These are phyloP conservation scores for Leptographium flavum DNA, from an alignment of 2,329 filamentous ascomycete species.

Conservation along the genomic window DNA sequence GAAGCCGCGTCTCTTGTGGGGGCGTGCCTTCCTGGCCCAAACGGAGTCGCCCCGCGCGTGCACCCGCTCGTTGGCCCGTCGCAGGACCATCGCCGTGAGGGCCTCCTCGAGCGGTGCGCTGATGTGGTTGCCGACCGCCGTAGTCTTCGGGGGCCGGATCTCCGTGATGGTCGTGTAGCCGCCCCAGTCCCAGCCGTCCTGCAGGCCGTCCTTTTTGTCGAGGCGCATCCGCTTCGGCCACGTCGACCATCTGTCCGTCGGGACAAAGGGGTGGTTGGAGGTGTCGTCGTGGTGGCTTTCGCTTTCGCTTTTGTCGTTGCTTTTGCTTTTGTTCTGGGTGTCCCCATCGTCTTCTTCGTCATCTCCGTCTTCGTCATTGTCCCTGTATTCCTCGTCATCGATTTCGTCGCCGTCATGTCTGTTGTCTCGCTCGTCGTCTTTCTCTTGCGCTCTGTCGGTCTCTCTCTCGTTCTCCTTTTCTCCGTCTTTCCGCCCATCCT, in stretches of 20 bases:
- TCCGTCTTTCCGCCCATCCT: neutral
- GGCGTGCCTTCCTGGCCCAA: neutral
- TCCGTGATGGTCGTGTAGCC: neutral
- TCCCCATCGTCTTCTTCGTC: neutral
- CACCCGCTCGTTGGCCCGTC: slow-evolving; percentile 54
- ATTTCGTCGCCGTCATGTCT: neutral
- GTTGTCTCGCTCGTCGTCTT: neutral
- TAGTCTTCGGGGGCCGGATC: slow-evolving; percentile 22
- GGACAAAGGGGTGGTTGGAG: no score
- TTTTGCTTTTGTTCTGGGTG: neutral
- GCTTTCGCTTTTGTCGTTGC: no score
- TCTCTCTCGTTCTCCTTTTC: neutral
- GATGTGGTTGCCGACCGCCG: slow-evolving; percentile 22
- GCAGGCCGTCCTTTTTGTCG: slow-evolving; percentile 18
- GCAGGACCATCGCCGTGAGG: slow-evolving; percentile 50
- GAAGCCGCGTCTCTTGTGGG: slow-evolving; percentile 14
- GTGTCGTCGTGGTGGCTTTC: neutral
- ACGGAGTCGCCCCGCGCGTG: neutral
- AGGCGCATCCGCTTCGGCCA: slow-evolving; percentile 17
- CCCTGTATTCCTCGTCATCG: neutral
- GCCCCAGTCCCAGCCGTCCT: slow-evolving; percentile 16
- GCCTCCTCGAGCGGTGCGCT: slow-evolving; percentile 45
- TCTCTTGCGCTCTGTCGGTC: neutral
- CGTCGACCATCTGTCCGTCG: no score
- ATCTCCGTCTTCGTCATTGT: neutral